Evolutionary conservation across 208 protist species (phyloP), one percentile per base, ranked within the genome.

Genomic region (Acanthamoeba comandoni): DNA sequence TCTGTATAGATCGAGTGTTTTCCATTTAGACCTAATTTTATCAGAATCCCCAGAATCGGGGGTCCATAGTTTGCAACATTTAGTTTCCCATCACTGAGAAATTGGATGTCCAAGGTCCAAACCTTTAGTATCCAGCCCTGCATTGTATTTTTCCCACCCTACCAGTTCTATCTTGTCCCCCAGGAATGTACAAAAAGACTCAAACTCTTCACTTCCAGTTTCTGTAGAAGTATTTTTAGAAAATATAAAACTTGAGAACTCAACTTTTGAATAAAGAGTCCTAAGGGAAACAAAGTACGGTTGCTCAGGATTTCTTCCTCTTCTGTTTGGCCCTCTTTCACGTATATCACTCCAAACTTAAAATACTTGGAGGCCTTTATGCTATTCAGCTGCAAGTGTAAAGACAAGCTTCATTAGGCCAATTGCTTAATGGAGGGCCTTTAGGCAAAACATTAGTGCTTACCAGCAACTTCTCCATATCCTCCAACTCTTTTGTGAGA

Each of bases 121-220:
- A 87, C 88, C 64, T 55, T 92, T 92, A 26, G 65, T 89, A 55
- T 93, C 92, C n/a, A 93, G 88, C 24, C 86, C 92, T 22, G 65
- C 92, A 29, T 69, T 24, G 60, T 93, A 93, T 35, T 64, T 19
- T 52, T 75, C 75, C 51, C 65, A 93, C 12, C 91, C 91, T 7
- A 51, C 35, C 60, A 93, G 64, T 39, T 89, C 70, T 22, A 93
- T 52, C 39, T 70, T 55, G 12, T 93, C 73, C 19, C 92, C 92
- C 35, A 93, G 31, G 69, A 93, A 92, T 43, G 67, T 53, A 19
- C 92, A 57, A 53, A 93, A 93, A 9, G 29, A 26, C 57, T 77
- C 22, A 79, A 79, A 64, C 35, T 24, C 22, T 9, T 80, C 22
- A 92, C 26, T 92, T 91, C 22, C 53, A 22, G 7, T 58, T 17